phyloP scores from a whole-genome alignment of 441 rosid species.

The Arabidopsis lyrata region DNA sequence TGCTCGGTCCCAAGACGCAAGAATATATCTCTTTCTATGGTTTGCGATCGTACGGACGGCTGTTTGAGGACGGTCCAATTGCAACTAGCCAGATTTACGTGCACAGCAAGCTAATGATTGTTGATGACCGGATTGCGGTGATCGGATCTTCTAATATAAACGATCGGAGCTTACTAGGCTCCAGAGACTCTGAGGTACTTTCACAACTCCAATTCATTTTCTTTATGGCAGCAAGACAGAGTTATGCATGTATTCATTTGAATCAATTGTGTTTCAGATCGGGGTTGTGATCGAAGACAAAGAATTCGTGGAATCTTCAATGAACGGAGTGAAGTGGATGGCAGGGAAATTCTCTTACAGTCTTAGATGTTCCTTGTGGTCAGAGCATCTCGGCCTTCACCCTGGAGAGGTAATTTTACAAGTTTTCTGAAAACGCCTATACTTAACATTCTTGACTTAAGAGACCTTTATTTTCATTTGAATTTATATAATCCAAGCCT shows the following conservation, averaged over 20 bases:
- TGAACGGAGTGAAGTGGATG: constrained; percentile 73
- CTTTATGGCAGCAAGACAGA: neutral
- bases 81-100: constrained; percentile 94
- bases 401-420: constrained; percentile 52
- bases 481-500: neutral
- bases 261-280: constrained; percentile 50
- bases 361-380: constrained; percentile 77
- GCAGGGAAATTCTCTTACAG: constrained; percentile 69
- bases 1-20: constrained; percentile 64
- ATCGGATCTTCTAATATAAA: constrained; percentile 80
- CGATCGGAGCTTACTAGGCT: constrained; percentile 78
- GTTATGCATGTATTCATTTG: constrained; percentile 19
- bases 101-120: constrained; percentile 76
- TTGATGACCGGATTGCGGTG: constrained; percentile 64
- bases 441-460: neutral
- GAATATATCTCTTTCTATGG: constrained; percentile 97
- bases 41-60: constrained; percentile 82
- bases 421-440: neutral
- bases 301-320: constrained; percentile 63
- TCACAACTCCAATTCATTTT: neutral
- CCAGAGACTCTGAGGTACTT: constrained; percentile 80
- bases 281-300: constrained; percentile 73
- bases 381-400: constrained; percentile 77
- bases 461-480: constrained; percentile 1
- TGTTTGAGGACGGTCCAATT: constrained; percentile 85